Conservation (phyloP, 257 asterid genomes). For the Plantago elongata region DNA sequence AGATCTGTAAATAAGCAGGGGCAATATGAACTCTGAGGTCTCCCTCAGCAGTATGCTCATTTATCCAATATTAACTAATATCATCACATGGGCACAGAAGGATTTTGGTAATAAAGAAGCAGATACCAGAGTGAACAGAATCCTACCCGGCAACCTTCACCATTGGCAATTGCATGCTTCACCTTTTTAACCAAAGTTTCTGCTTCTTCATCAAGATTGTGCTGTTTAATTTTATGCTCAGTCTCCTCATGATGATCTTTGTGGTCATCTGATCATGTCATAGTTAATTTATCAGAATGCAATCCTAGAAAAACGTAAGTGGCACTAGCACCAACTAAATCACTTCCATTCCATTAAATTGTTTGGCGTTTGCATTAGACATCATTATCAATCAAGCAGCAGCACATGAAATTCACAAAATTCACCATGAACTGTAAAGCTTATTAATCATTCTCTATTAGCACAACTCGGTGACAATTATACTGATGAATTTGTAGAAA, state of each 20-base stretch:
- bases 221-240: constrained; percentile 51
- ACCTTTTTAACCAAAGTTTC: constrained; percentile 73
- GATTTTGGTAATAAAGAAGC: constrained; percentile 1
- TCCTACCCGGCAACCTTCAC: constrained; percentile 94
- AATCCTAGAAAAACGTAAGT: neutral
- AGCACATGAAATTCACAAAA: neutral
- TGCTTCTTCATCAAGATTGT: constrained; percentile 76
- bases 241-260: constrained; percentile 66
- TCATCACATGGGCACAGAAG: constrained; percentile 1
- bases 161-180: constrained; percentile 77
- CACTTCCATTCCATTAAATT: neutral
- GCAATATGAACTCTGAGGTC: neutral
- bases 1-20: constrained; percentile 15
- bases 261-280: constrained; percentile 53
- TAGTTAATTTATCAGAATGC: constrained; percentile 16
- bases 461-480: neutral
- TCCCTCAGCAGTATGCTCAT: constrained; percentile 4
- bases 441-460: neutral
- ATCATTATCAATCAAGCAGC: neutral
- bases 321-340: neutral
- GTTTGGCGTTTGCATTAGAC: constrained; percentile 5
- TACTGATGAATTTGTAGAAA: neutral
- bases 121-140: constrained; percentile 10
- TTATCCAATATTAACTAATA: constrained; percentile 15
- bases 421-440: neutral